Base-by-base conservation (phyloP, 768 basidiomycete species). In the Suillus placidus region DNA sequence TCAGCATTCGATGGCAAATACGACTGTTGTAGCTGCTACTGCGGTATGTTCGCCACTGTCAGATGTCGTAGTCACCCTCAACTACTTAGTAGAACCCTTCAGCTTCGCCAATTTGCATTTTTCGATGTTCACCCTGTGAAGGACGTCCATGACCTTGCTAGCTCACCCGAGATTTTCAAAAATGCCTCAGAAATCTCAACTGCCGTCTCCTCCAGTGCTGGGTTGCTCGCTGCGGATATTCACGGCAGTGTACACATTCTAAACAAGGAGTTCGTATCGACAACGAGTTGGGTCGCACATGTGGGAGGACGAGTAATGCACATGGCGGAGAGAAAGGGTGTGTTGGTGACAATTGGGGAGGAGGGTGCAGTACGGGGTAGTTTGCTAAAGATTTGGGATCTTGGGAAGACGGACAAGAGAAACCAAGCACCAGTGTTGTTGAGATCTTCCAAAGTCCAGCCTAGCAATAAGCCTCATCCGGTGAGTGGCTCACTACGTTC, bases 61-160 rank as follows among this genome's bases (percentile, higher is more conserved):
- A 40, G 35, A n/a, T 23, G 4, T 14, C 10, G 18, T 51, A 37
- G 37, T 26, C 16, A 14, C 61, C 64, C 62, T 58, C 52, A 23
- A 12, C 42, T 18, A 63, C 26, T n/a, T n/a, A n/a, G n/a, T 76
- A 58, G 74, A 56, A 12, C n/a, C 18, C 34, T 0, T 63, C 64
- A 96, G 93, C 94, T 91, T 88, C 85, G 91, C 60, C 92, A 95
- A 73, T 97, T 97, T 80, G 82, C 88, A 3, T 97, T 97, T 86
- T 98, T 97, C 73, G 89, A 95, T 68, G 81, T 84, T 14, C 83
- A 87, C 5, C 85, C 87, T 13, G 88, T 95, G 67, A 93, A 88
- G 74, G 94, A 94, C 71, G 80, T 83, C 3, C 87, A 95, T 71
- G 92, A 97, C 73, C 80, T 93, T 16, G 84, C 86, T 2, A 87